Base-by-base conservation (phyloP, 2,329 filamentous ascomycete genomes). In the Claviceps maximensis region DNA sequence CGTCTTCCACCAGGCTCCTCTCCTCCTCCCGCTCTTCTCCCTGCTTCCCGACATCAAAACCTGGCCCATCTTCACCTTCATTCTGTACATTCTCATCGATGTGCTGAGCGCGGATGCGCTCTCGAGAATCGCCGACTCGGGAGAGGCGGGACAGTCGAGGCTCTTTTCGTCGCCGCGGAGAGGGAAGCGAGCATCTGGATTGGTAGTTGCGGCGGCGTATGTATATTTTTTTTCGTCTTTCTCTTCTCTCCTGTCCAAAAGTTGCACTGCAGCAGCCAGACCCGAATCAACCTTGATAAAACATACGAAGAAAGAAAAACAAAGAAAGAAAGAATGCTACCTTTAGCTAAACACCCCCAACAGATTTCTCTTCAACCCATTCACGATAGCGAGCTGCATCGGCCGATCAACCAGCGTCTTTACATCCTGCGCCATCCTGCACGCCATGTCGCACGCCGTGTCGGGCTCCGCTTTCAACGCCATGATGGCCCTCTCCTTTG, bases 341-440 rank as follows among this genome's bases (percentile, higher is more conserved):
- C 17, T 17, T 45, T 0, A 17, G 0, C 23, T 45, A 9, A 25
- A 12, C 23, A 15, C 23, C 6, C 8, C 17, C 2, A n/a, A 36
- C 52, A 93, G 88, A 58, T 97, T 88, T 65, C 79, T 98, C 2
- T 91, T 97, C 71, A 97, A 94, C 66, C 93, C 93, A 0, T 95
- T 95, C 65, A 95, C 90, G 1, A 81, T 98, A 56, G 82, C 89
- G 46, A 90, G 89, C 19, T 97, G 91, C 66, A 78, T 98, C 55
- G 91, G 87, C 27, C 86, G 91, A 42, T 87, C 93, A 1, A 96
- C 91, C 0, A 87, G 82, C 57, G 83, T 91, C 54, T 91, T 98
- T 65, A 90, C 89, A 1, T 93, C 87, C 53, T 86, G 87, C 64
- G 89, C 89, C 60, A 87, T 95, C 59, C 80, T 97, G 31, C 82